Percentiles rank a stretch among this genome's conserved stretches.
Evolutionary conservation across 345 rosid genomes (phyloP).

Genomic region (Linum lewisii): DNA sequence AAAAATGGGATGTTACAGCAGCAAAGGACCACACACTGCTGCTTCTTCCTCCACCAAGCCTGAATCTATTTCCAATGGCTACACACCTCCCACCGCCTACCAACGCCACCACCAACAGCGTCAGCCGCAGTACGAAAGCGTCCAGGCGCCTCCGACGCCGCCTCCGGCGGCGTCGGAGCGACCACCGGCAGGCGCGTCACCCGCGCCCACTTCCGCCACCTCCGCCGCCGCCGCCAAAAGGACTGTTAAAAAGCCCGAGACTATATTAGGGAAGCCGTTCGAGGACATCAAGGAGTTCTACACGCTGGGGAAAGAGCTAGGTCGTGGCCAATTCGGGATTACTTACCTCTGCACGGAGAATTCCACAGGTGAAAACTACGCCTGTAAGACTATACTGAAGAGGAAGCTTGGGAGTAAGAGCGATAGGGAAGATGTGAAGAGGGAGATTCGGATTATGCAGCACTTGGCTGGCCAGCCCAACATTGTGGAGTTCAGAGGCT

Average conservation of each 20-base stretch:
- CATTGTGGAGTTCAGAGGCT: conserved; percentile 4
- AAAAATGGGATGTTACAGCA: not conserved
- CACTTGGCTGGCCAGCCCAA: conserved; percentile 2
- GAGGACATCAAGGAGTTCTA: conserved; percentile 1
- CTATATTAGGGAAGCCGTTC: not conserved
- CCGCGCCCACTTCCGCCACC: not conserved
- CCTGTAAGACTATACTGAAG: conserved; percentile 1
- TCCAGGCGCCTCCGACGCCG: not conserved
- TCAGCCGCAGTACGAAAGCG: not conserved
- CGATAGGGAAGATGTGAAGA: not conserved
- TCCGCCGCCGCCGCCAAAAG: not conserved
- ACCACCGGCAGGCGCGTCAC: not conserved
- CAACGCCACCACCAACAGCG: not conserved
- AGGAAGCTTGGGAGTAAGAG: not conserved
- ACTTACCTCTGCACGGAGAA: conserved; percentile 3
- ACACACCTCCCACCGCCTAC: not conserved
- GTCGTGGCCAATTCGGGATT: conserved; percentile 4
- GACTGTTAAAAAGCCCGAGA: not conserved
- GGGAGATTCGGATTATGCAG: conserved; percentile 3
- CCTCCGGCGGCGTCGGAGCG: not conserved
- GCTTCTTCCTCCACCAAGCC: not conserved
- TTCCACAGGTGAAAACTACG: not conserved
- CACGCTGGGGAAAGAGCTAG: not conserved
- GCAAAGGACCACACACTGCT: not conserved
- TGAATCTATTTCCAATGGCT: not conserved